A percentile compares a stretch with the other conserved stretches of the same genome.
These are phyloP conservation scores for Suillus bovinus DNA, from an alignment of 768 basidiomycete species.

Conservation along the genomic window DNA sequence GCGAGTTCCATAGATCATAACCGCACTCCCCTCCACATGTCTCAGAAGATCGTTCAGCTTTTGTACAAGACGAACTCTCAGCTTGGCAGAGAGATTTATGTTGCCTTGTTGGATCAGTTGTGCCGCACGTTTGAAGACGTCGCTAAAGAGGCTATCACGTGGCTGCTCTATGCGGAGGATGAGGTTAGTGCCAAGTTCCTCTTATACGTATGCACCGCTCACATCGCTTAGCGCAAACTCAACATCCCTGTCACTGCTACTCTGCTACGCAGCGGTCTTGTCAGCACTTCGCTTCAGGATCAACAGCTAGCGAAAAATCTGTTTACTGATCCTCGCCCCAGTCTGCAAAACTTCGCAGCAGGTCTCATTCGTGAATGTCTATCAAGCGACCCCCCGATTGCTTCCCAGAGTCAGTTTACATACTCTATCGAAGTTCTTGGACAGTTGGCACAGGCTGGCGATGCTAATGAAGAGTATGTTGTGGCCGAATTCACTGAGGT, in stretches of 20 bases:
- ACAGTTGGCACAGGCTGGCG: constrained; percentile 70
- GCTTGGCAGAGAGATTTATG: constrained; percentile 92
- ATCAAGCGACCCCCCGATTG: constrained; percentile 76
- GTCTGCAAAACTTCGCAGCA: constrained; percentile 77
- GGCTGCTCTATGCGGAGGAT: constrained; percentile 96
- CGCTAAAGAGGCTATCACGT: constrained; percentile 93
- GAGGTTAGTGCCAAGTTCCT: constrained; percentile 55
- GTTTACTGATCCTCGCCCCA: constrained; percentile 74
- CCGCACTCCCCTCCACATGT: constrained; percentile 87
- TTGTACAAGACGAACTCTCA: constrained; percentile 87
- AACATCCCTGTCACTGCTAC: constrained; percentile 93
- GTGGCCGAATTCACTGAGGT: neutral
- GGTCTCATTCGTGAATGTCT: constrained; percentile 86
- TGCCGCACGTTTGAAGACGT: constrained; percentile 91
- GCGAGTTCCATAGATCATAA: constrained; percentile 76
- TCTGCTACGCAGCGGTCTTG: constrained; percentile 79
- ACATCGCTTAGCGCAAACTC: constrained; percentile 75
- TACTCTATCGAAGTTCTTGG: constrained; percentile 80
- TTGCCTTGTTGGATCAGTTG: constrained; percentile 82
- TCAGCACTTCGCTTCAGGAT: constrained; percentile 79
- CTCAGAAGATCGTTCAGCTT: constrained; percentile 95
- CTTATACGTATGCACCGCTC: constrained; percentile 1
- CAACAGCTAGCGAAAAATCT: constrained; percentile 88
- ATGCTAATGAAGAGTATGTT: constrained; percentile 84
- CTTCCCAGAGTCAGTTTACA: constrained; percentile 76